Conservation (phyloP, 352 stramenopile genomes). For the Blastocystis sp. region DNA sequence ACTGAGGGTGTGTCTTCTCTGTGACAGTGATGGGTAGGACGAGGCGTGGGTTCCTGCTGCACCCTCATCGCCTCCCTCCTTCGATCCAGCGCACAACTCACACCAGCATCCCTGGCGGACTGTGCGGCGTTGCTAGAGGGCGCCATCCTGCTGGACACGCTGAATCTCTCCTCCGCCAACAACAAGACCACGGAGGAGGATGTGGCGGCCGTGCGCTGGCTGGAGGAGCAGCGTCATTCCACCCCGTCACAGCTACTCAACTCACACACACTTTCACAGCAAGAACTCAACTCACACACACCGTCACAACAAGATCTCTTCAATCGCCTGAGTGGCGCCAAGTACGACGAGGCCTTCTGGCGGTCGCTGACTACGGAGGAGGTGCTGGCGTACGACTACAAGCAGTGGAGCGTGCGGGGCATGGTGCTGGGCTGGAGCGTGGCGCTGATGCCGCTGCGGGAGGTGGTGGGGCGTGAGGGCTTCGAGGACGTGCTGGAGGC, state of each 20-base stretch:
- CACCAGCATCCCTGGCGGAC: background rate
- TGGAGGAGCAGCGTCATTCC: background rate
- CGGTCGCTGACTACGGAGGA: background rate
- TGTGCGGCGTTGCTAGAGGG: background rate
- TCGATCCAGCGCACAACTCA: background rate
- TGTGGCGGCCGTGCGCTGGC: background rate
- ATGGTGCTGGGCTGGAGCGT: constrained; percentile 33
- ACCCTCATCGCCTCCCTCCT: constrained; percentile 14
- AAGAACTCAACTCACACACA: background rate
- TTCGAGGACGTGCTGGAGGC: background rate
- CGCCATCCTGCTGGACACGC: constrained; percentile 41
- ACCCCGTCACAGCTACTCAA: background rate
- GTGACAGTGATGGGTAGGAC: background rate
- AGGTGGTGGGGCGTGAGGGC: background rate
- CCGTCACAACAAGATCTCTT: background rate
- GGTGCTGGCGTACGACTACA: constrained; percentile 31
- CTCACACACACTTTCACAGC: background rate
- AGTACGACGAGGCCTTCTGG: constrained; percentile 41
- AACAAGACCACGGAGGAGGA: constrained; percentile 40
- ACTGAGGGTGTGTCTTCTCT: background rate
- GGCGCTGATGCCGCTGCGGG: background rate
- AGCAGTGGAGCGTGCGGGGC: background rate
- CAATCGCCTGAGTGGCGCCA: background rate
- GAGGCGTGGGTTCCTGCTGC: constrained; percentile 53
- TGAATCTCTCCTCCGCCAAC: constrained; percentile 23